Conservation (phyloP, 768 basidiomycete genomes). For the Boletus patriciae region DNA sequence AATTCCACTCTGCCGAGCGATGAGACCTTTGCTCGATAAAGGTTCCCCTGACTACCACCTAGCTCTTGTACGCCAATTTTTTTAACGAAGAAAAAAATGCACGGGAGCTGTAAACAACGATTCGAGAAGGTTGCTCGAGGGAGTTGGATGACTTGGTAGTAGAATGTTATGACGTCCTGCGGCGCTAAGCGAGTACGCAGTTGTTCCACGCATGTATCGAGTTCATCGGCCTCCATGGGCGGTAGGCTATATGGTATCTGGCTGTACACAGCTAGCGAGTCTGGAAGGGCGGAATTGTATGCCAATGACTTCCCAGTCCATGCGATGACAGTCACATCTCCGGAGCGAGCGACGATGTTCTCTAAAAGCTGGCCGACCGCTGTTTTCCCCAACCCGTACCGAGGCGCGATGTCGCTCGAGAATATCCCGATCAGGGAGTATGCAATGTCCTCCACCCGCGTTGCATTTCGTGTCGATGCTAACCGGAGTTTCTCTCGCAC, state of each 20-base stretch:
- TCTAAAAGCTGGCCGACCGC: constrained; percentile 8
- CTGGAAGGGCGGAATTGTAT: background rate
- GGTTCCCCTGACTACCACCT: no score
- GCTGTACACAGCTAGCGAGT: background rate
- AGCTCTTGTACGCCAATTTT: no score
- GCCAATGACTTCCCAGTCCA: constrained; percentile 4
- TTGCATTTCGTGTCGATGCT: constrained; percentile 4
- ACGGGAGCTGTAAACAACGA: no score
- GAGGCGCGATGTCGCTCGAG: constrained; percentile 1
- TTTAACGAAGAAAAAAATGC: no score
- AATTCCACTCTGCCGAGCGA: no score
- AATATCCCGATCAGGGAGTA: constrained; percentile 11
- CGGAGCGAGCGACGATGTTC: background rate
- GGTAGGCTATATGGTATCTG: background rate
- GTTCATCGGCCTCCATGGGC: background rate
- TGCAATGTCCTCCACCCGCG: background rate
- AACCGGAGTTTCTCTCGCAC: constrained; percentile 7
- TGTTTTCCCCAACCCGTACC: background rate
- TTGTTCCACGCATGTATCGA: background rate
- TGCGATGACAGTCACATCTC: background rate
- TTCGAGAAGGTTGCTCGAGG: no score
- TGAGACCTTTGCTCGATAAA: no score
- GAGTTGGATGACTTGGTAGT: no score
- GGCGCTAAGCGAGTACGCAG: no score
- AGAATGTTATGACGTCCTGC: no score